phyloP scores from a whole-genome alignment of 2,329 filamentous ascomycete species.

The Tolypocladium pustulatum region DNA sequence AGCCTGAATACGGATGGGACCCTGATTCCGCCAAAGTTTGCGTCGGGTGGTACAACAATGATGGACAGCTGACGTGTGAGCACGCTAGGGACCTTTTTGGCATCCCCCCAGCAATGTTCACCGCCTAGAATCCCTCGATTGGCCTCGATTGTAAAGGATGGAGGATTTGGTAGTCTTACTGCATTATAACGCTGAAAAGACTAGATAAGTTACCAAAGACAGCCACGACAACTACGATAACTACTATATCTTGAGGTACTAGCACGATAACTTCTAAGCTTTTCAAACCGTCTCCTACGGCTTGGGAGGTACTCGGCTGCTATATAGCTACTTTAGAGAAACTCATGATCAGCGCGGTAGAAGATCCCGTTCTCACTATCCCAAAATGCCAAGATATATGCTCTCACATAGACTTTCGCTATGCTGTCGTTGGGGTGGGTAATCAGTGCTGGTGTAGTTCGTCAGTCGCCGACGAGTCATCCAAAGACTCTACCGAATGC shows the following conservation, averaged over 20 bases:
- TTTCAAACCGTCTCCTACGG: not conserved
- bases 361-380: not conserved
- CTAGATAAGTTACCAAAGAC: not conserved
- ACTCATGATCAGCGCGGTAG: not conserved
- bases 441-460: not conserved
- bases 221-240: not conserved
- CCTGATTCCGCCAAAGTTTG: not conserved
- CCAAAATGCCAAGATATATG: not conserved
- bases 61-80: not conserved
- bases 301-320: not conserved
- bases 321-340: not conserved
- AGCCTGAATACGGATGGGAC: not conserved
- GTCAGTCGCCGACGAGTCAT: not conserved
- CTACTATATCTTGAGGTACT: not conserved
- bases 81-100: not conserved
- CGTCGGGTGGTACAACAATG: not conserved
- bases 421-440: not conserved
- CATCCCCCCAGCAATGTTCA: not conserved
- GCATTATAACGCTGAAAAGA: not conserved
- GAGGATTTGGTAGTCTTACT: not conserved
- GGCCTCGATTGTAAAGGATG: not conserved
- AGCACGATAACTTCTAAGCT: not conserved
- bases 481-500: not conserved
- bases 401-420: not conserved
- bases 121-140: not conserved